Evolutionary conservation across 495 filamentous ascomycete species (phyloP), one percentile per base, ranked within the genome.

Genomic region (Podospora australis): DNA sequence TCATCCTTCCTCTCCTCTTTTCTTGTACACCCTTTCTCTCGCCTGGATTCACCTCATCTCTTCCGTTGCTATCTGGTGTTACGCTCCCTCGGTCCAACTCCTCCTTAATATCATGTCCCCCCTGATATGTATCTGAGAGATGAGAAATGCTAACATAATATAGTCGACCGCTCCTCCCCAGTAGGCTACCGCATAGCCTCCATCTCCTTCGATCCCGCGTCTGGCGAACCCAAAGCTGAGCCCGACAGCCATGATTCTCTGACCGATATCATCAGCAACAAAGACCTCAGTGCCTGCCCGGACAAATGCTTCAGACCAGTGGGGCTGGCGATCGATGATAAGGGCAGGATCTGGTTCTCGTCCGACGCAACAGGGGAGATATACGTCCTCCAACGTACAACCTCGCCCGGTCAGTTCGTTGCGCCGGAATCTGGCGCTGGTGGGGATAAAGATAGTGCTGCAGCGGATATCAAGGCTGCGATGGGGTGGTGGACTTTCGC

Each of bases 291-390:
- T 4, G 49, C 36, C 2, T 81, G 78, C 50, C 74, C 72, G 0
- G 48, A 60, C 2, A 50, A 50, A 14, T 81, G 78, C 58, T 77
- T 79, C 49, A 52, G 77, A 16, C 77, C 77, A 2, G 71, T 69
- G 4, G 73, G 73, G 2, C 46, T 78, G 29, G 74, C 70, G 13
- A 54, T 69, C n/a, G 77, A 77, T 51, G 22, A 19, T 3, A 28
- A 58, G 4, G 71, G 69, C 4, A 50, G 75, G 25, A 46, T 79
- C 23, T 79, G 69, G 47, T 62, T 78, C 52, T 70, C 67, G 41
- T 67, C 65, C 1, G 76, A 78, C 50, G 44, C 64, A 3, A 78
- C 71, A 36, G 76, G 76, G 10, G 76, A 79, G 60, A 68, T 79
- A 17, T 78, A 69, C 44, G 71, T 78, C 2, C 32, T 78, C 10